These are phyloP conservation scores for Dendrothele bispora DNA, from an alignment of 768 basidiomycete species.

Conservation along the genomic window DNA sequence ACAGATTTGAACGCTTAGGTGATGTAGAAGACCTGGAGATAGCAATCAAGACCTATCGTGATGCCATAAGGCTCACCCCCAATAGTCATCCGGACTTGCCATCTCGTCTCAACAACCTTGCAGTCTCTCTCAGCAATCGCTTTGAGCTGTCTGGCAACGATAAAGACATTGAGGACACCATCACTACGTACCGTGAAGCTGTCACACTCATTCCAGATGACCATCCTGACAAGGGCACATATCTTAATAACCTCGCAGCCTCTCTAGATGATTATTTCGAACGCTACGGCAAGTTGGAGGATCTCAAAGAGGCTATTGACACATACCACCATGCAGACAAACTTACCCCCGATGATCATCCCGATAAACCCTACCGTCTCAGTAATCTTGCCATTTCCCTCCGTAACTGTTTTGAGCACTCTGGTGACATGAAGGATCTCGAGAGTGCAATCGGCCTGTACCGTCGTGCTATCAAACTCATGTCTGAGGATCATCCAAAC, in stretches of 20 bases:
- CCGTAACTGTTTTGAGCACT: background rate
- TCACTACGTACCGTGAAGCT: background rate
- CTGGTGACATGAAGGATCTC: background rate
- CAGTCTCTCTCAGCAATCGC: background rate
- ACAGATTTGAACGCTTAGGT: background rate
- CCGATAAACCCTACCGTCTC: background rate
- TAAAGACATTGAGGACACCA: background rate
- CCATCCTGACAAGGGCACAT: too few relatives aligned
- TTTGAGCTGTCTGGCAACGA: background rate
- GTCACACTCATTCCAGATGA: background rate
- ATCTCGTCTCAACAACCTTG: background rate
- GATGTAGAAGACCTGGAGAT: background rate
- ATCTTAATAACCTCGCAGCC: too few relatives aligned
- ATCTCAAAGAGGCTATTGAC: background rate
- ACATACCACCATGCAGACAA: background rate
- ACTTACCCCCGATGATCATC: background rate
- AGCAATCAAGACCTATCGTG: background rate
- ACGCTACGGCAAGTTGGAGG: background rate
- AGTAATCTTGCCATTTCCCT: background rate
- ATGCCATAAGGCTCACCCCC: background rate
- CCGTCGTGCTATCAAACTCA: background rate
- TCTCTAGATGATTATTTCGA: too few relatives aligned
- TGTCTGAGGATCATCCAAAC: background rate
- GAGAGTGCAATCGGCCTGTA: background rate
- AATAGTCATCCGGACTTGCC: background rate